Evolutionary conservation across 805 yeast genomes (phyloP), one percentile per base, ranked within the genome.

Genomic region (Ogataea chonburiensis): DNA sequence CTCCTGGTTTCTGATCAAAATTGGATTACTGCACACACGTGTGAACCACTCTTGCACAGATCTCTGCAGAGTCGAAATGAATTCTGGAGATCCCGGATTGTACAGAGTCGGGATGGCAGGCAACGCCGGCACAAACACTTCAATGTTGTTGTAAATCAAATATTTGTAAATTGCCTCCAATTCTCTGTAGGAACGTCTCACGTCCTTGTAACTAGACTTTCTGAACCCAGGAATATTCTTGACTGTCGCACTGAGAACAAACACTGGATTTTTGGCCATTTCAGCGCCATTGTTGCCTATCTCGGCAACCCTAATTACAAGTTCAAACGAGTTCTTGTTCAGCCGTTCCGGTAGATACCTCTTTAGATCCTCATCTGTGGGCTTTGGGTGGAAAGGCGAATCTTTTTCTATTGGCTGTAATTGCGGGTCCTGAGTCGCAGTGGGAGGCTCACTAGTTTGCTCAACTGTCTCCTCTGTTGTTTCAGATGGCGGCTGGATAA

Each of bases 81-180:
- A 95, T 45, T 91, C 97, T 18, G 83, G 83, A 28, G 89, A 85
- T 35, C 85, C 85, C n/a, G 78, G 67, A 17, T 95, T 95, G 53
- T 79, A 89, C 13, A 88, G 73, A 1, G 95, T 83, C 5, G 68
- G 71, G 1, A 93, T 68, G 14, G 69, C 65, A 0, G 98, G 97
- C 26, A 93, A 67, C 5, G 94, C 79, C 0, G 98, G 97, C 4
- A 93, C 88, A 62, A 91, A 88, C 38, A 93, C 89, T 58, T 93
- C 98, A 20, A 91, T 81, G 52, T 88, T 83, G 24, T 94, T 85
- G 14, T 80, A 79, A 38, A 79, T 78, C 45, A 93, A 64, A 55
- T 84, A 91, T 47, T 77, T 78, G 61, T 85, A 86, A 52, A 93
- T 76, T 42, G 79, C 75, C 20, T 74, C 75, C 47, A 88, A 70